Evolutionary conservation across 129 eudicot genomes (phyloP), one percentile per base, ranked within the genome.

Genomic region (Arctium lappa): DNA sequence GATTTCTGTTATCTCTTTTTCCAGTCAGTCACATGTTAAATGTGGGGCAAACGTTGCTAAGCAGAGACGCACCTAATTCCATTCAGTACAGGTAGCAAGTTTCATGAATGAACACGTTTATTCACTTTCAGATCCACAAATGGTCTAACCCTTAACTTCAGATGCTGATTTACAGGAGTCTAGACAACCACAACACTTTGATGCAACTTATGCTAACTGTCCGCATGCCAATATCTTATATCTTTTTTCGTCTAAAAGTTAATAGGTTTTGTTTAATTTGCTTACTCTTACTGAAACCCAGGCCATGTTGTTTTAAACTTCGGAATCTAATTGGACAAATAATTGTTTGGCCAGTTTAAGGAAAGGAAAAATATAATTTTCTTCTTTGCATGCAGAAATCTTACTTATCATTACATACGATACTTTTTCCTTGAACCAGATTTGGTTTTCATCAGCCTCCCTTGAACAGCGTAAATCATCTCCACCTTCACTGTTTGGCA

Each of bases 391-490:
- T 44, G 18, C 73, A 81, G 29, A 79, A 27, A 1, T 65, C 38
- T 42, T 74, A 60, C 50, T 68, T n/a, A 68, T 83, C 53, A 36
- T 53, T 34, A 46, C 76, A 42, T 76, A 12, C 38, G 5, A 50
- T 39, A 4, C 16, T 33, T 39, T 66, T 40, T 50, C 12, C 34
- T 78, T 65, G 53, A 76, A 65, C 42, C 91, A 95, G 97, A 86
- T 95, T 93, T 85, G 99, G 99, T 22, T 95, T 93, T 84, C 99
- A 95, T 89, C 97, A 93, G 85, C 99, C 99, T 73, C 99, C 99
- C 63, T 91, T 93, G 62, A 92, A 95, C 88, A 95, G 99, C 33
- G 97, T 95, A 76, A 84, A 95, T 78, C 99, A 95, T 87, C 93
- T 95, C 69, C 99, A 93, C 87, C 97, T 95, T 76, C 99, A 95